A percentile compares a stretch with the other conserved stretches of the same genome.
Conservation (phyloP, 2,329 filamentous ascomycete genomes). For the Neonectria hederae region DNA sequence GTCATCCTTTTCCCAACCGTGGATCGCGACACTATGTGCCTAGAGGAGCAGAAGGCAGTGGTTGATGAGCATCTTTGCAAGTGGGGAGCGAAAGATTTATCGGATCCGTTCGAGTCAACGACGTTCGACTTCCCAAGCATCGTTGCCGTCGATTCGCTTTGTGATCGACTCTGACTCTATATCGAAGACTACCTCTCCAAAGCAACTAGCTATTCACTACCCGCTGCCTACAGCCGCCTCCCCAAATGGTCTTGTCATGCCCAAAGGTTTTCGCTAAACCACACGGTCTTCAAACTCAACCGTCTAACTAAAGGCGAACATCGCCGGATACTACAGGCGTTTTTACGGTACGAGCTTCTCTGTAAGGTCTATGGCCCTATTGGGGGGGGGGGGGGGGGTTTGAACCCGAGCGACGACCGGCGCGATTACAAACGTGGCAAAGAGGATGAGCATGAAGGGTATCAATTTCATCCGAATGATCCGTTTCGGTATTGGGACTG, state of each 20-base stretch:
- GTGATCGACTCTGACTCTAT: not conserved
- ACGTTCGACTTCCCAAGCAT: not conserved
- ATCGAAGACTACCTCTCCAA: not conserved
- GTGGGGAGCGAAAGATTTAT: not conserved
- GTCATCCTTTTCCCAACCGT: slow-evolving; percentile 1
- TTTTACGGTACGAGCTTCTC: slow-evolving; percentile 15
- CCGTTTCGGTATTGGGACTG: slow-evolving; percentile 10
- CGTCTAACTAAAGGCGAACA: not conserved
- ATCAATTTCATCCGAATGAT: not conserved
- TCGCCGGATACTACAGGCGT: slow-evolving; percentile 1
- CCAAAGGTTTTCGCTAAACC: not conserved
- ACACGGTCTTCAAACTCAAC: not conserved
- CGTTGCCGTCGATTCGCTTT: not conserved
- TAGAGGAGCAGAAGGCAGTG: not conserved
- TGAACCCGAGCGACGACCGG: not conserved
- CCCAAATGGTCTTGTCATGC: not conserved
- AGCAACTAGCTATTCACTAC: not conserved
- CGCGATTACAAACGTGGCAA: not conserved
- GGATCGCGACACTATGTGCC: not conserved
- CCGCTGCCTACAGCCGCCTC: not conserved
- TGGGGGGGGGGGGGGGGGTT: not conserved
- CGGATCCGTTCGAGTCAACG: not conserved
- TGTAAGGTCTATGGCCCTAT: slow-evolving; percentile 14
- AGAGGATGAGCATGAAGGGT: not conserved
- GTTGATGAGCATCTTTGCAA: not conserved